phyloP scores from a whole-genome alignment of 78 protist genomes.

The Capsaspora owczarzaki region DNA sequence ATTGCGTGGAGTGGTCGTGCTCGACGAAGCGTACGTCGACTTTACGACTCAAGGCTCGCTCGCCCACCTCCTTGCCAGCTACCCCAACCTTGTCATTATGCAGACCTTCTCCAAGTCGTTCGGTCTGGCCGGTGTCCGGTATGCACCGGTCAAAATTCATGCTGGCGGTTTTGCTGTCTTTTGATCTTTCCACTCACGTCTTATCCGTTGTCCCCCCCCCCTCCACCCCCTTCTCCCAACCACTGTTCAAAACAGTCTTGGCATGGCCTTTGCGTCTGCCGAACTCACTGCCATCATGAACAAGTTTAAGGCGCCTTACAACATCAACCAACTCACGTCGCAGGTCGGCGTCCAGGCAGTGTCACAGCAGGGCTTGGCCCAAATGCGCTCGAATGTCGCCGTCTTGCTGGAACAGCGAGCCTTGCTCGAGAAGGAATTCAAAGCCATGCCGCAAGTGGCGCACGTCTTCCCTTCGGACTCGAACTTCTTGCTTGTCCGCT shows the following conservation, averaged over 20 bases:
- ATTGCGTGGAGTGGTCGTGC: conserved; percentile 6
- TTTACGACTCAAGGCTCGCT: neutral
- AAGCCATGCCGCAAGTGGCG: neutral
- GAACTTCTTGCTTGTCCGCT: conserved; percentile 17
- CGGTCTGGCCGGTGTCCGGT: conserved; percentile 43
- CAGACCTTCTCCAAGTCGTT: conserved; percentile 48
- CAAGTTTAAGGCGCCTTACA: conserved; percentile 45
- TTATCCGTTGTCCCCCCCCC: too few species aligned
- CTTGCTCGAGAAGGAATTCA: neutral
- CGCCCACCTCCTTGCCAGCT: neutral
- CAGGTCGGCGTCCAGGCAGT: conserved; percentile 4
- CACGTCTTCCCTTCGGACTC: conserved; percentile 33
- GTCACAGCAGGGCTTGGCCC: neutral
- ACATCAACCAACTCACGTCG: conserved; percentile 25
- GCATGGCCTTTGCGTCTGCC: conserved; percentile 13
- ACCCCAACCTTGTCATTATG: conserved; percentile 38
- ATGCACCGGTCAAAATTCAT: neutral
- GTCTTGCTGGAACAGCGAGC: neutral
- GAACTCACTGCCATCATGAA: conserved; percentile 8
- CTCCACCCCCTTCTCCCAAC: neutral
- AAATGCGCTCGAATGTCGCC: neutral
- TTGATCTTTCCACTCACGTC: too few species aligned
- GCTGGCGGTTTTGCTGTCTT: neutral
- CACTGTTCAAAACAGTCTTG: neutral
- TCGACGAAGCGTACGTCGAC: conserved; percentile 52